Evolutionary conservation across 345 rosid species (phyloP).

Genomic region (Syzygium aqueum): DNA sequence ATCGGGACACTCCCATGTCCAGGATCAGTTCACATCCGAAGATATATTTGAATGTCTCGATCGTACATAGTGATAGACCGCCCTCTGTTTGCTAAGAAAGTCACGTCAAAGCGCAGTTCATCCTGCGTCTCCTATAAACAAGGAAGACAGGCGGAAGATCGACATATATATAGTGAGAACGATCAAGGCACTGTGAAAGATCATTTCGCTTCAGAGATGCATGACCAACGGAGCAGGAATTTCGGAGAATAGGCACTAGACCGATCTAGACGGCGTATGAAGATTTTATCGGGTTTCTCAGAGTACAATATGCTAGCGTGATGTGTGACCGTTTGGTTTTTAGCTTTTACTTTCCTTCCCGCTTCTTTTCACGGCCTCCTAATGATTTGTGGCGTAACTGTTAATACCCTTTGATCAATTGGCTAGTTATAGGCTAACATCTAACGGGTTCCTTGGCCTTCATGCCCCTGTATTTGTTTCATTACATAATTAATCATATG

Average conservation of each 20-base stretch:
- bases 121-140: not conserved
- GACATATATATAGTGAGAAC: not conserved
- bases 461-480: conserved; percentile 1
- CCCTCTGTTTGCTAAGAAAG: not conserved
- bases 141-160: not conserved
- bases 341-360: not conserved
- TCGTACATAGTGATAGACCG: not conserved
- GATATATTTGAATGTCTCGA: not conserved
- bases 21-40: not conserved
- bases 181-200: not conserved
- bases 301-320: not conserved
- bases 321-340: not conserved
- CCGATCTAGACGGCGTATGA: not conserved
- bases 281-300: not conserved
- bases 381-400: conserved; percentile 10
- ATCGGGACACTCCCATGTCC: conserved; percentile 12
- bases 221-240: not conserved
- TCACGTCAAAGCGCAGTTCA: not conserved
- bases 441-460: conserved; percentile 7
- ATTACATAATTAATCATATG: not conserved
- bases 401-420: conserved; percentile 5
- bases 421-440: conserved; percentile 18
- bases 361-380: not conserved
- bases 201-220: not conserved
- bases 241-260: not conserved